Percentiles rank a stretch among this genome's conserved stretches.
phyloP scores from a whole-genome alignment of 192 early-diverging fungal genomes.

The Mortierella alpina region DNA sequence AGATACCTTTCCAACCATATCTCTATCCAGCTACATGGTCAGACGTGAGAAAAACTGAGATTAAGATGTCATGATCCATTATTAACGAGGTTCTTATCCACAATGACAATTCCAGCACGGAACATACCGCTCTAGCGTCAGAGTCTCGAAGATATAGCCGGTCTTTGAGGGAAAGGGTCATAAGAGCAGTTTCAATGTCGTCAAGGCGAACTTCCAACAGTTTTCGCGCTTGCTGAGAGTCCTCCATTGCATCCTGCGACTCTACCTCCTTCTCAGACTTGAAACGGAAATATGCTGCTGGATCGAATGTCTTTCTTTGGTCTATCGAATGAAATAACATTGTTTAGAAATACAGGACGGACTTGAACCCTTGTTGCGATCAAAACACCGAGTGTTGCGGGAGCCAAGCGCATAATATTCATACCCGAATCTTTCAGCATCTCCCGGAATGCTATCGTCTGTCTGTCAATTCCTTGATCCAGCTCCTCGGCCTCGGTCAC shows the following conservation, averaged over 20 bases:
- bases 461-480: constrained; percentile 51
- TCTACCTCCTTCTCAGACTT: constrained; percentile 52
- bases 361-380: neutral
- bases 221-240: constrained; percentile 43
- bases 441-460: constrained; percentile 44
- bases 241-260: constrained; percentile 28
- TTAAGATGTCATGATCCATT: too few relatives aligned
- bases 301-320: constrained; percentile 51
- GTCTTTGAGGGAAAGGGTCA: constrained; percentile 39
- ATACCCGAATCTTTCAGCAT: constrained; percentile 39
- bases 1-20: constrained; percentile 46
- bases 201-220: constrained; percentile 33
- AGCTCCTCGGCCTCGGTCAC: constrained; percentile 45
- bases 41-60: neutral
- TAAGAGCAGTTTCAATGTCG: constrained; percentile 34
- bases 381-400: neutral
- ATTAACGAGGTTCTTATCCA: too few relatives aligned
- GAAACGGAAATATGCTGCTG: constrained; percentile 50
- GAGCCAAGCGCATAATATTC: neutral
- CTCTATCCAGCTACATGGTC: constrained; percentile 29
- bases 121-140: constrained; percentile 30
- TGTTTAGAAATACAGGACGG: neutral
- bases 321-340: constrained; percentile 4
- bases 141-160: constrained; percentile 35
- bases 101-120: too few relatives aligned